Evolutionary conservation across 371 early-diverging fungal species (phyloP).

Genomic region (Smittium mucronatum): DNA sequence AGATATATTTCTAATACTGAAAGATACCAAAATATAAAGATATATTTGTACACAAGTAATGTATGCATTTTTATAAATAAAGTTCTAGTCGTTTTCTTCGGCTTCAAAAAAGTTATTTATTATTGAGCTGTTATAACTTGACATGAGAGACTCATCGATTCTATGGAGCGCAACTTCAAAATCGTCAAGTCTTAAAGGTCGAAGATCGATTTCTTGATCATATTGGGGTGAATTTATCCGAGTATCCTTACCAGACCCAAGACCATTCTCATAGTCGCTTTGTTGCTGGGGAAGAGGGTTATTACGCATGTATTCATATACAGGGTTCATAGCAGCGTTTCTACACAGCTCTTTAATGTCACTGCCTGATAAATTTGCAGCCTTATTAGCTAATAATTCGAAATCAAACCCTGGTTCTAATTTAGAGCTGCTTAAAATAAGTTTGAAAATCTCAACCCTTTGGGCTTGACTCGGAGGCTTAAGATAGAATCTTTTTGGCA

Average conservation of each 20-base stretch:
- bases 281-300: slow-evolving; percentile 6
- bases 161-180: background rate
- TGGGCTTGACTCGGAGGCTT: slow-evolving; percentile 78
- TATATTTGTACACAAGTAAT: too few relatives aligned
- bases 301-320: slow-evolving; percentile 71
- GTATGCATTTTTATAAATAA: background rate
- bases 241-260: background rate
- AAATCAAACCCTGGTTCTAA: slow-evolving; percentile 59
- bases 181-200: background rate
- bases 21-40: too few relatives aligned
- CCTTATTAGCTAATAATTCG: slow-evolving; percentile 53
- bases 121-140: background rate
- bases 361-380: slow-evolving; percentile 82
- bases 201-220: slow-evolving; percentile 4
- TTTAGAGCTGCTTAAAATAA: slow-evolving; percentile 56
- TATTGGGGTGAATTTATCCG: background rate
- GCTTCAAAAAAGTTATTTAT: background rate
- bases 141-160: slow-evolving; percentile 2
- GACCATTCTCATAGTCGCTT: background rate
- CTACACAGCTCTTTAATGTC: slow-evolving; percentile 95
- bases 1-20: too few relatives aligned
- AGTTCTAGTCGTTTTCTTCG: background rate
- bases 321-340: slow-evolving; percentile 88
- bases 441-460: slow-evolving; percentile 71
- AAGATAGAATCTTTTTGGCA: slow-evolving; percentile 92